Conservation (phyloP, 1,139 yeast genomes). For the Arxiozyma heterogenica region DNA sequence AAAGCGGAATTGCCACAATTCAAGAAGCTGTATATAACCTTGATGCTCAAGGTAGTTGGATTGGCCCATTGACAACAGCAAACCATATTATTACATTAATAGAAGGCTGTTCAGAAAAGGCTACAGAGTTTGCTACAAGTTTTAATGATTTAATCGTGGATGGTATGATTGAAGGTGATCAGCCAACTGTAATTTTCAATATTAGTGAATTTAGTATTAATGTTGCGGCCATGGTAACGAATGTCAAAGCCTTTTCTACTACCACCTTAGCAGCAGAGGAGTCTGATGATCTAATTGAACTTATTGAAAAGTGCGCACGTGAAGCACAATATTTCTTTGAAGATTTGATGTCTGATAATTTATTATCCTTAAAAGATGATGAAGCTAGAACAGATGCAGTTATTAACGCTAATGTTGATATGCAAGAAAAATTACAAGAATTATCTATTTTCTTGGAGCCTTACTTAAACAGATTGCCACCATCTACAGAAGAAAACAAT, state of each 20-base stretch:
- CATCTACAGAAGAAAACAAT: constrained; percentile 42
- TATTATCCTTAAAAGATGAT: constrained; percentile 41
- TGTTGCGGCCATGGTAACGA: constrained; percentile 43
- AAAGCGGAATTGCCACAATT: constrained; percentile 59
- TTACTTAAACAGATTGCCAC: constrained; percentile 4
- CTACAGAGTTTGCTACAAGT: constrained; percentile 73
- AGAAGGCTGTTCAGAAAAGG: constrained; percentile 62
- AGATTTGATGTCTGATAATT: constrained; percentile 46
- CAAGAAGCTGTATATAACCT: constrained; percentile 69
- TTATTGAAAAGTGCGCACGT: constrained; percentile 51
- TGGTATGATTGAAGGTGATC: constrained; percentile 58
- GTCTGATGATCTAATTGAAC: constrained; percentile 37
- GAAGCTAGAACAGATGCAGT: constrained; percentile 63
- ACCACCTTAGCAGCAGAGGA: constrained; percentile 34
- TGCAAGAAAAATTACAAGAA: constrained; percentile 61
- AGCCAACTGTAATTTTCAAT: constrained; percentile 55
- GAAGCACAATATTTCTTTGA: constrained; percentile 56
- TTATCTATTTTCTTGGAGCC: constrained; percentile 34
- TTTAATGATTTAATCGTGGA: constrained; percentile 74
- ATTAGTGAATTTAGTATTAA: constrained; percentile 61
- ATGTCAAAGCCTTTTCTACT: constrained; percentile 29
- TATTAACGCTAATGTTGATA: constrained; percentile 63
- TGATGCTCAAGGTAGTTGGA: constrained; percentile 75
- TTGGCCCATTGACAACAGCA: constrained; percentile 71
- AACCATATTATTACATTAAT: constrained; percentile 50